Evolutionary conservation across 495 filamentous ascomycete genomes (phyloP), one percentile per base, ranked within the genome.

Genomic region (Stereocaulon alpinum): DNA sequence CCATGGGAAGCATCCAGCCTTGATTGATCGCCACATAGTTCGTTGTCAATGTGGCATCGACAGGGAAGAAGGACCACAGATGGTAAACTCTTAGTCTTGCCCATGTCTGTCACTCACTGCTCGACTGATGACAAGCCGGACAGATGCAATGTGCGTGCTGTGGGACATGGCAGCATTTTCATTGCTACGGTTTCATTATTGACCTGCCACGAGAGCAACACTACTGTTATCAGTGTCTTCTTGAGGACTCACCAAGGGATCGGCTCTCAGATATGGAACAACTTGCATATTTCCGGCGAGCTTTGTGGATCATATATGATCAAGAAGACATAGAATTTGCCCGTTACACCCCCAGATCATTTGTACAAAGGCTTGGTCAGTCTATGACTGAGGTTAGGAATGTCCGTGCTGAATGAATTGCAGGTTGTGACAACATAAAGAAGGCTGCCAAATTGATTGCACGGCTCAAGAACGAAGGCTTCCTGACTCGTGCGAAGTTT

Each of bases 221-320:
- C 61, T 66, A 70, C 47, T 81, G 78, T 66, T 81, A 80, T 61
- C 59, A 64, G 43, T 81, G 78, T 61, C 61, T 81, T 3, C 67
- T 80, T 15, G 65, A 70, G 56, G 69, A 67, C 7, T 67, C 72
- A 14, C 69, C 73, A 30, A n/a, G 45, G 15, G 40, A 61, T 6
- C 43, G 70, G 6, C 64, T 79, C 7, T 42, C 59, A 32, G 61
- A 74, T 24, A 59, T 79, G 63, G 63, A 65, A 29, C 61, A 62
- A 17, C 61, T 78, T 9, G 69, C 74, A 14, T 60, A 71, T 15
- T 43, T 69, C 34, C 60, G 77, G 45, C 63, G 69, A 58, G 64
- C 64, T 2, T 52, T 74, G 14, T 66, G 56, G 40, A 59, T 71
- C 20, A 61, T 72, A 7, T 54, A 68, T 9, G 58, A 67, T 10